Evolutionary conservation across 257 asterid species (phyloP).

Genomic region (Scutellaria galericulata): DNA sequence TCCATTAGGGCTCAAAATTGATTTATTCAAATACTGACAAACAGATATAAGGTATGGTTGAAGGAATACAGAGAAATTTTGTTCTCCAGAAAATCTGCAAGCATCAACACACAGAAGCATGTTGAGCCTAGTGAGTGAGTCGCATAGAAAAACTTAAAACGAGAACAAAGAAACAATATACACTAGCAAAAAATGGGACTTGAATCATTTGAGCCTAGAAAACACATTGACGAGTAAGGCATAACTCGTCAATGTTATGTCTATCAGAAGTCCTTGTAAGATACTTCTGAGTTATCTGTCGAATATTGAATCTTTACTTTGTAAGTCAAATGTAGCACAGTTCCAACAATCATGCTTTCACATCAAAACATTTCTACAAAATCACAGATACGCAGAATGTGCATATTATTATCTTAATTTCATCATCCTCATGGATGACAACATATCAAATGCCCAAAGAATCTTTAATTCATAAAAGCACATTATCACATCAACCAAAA

Average conservation of each 20-base stretch:
- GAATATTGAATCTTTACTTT: background rate
- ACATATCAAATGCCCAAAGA: background rate
- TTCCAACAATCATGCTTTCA: background rate
- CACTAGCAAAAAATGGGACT: background rate
- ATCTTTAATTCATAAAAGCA: slow-evolving; percentile 4
- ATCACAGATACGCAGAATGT: slow-evolving; percentile 8
- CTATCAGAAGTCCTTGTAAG: too few species aligned
- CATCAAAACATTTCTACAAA: background rate
- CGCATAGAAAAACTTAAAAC: slow-evolving; percentile 7
- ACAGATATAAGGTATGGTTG: slow-evolving; percentile 18
- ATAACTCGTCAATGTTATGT: background rate
- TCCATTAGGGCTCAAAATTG: slow-evolving; percentile 65
- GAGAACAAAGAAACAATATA: background rate
- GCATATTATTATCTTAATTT: background rate
- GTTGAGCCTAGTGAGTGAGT: background rate
- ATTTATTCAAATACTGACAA: slow-evolving; percentile 32
- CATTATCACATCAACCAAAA: background rate
- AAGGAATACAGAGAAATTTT: slow-evolving; percentile 25
- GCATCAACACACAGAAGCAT: slow-evolving; percentile 25
- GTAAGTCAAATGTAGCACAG: slow-evolving; percentile 15
- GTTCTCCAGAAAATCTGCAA: slow-evolving; percentile 58
- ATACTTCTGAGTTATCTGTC: slow-evolving; percentile 1
- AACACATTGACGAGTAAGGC: background rate
- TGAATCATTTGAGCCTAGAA: too few species aligned
- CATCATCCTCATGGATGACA: background rate